These are phyloP conservation scores for Rosa chinensis DNA, from an alignment of 306 rosid species.

Conservation along the genomic window DNA sequence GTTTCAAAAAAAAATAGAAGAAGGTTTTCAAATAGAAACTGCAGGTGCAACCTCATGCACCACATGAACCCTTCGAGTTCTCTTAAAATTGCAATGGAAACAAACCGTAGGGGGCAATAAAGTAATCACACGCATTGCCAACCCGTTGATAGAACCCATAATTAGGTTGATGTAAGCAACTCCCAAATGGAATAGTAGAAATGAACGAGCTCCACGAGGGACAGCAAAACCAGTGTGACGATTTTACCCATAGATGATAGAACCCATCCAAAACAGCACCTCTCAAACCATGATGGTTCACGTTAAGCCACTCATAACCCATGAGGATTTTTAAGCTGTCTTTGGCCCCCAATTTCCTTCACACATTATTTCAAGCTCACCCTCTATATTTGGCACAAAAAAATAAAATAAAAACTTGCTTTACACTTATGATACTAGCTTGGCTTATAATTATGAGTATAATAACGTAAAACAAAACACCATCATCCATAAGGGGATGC, in stretches of 20 bases:
- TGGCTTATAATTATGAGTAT: slow-evolving; percentile 42
- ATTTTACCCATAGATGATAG: slow-evolving; percentile 28
- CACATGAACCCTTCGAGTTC: slow-evolving; percentile 4
- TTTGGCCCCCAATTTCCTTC: slow-evolving; percentile 35
- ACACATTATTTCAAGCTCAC: slow-evolving; percentile 38
- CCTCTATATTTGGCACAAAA: slow-evolving; percentile 35
- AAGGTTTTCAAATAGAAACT: too few species aligned
- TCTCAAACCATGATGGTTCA: slow-evolving; percentile 66
- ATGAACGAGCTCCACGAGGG: slow-evolving; percentile 50
- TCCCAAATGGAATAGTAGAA: slow-evolving; percentile 6
- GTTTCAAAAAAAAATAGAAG: too few species aligned
- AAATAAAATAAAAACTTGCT: slow-evolving; percentile 11
- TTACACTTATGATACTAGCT: slow-evolving; percentile 38
- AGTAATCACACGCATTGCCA: slow-evolving; percentile 28
- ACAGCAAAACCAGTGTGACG: slow-evolving; percentile 18
- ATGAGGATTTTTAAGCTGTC: slow-evolving; percentile 41
- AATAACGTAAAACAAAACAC: slow-evolving; percentile 50
- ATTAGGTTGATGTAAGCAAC: slow-evolving; percentile 35
- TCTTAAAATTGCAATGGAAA: neutral
- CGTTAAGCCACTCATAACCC: slow-evolving; percentile 80
- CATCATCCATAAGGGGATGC: slow-evolving; percentile 35
- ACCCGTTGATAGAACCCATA: slow-evolving; percentile 27
- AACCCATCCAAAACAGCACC: slow-evolving; percentile 44
- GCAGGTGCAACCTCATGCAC: neutral
- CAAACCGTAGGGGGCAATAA: slow-evolving; percentile 27